Percentiles rank a stretch among this genome's conserved stretches.
These are phyloP conservation scores for Erigeron philadelphicus DNA, from an alignment of 140 eudicot genomes.

Conservation along the genomic window DNA sequence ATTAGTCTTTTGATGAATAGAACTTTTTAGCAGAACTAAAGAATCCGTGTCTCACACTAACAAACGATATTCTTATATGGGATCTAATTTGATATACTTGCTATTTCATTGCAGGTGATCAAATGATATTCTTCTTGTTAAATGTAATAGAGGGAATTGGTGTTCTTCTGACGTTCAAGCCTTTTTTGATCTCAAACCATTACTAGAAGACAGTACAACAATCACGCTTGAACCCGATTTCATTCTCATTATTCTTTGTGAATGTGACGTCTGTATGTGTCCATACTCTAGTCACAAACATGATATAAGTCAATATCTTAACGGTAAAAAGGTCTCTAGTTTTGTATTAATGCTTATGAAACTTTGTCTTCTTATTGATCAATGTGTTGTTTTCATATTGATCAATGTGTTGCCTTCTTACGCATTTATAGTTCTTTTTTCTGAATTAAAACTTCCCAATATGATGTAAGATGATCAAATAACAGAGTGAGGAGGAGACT, in stretches of 20 bases:
- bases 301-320: neutral
- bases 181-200: conserved; percentile 34
- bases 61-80: neutral
- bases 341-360: neutral
- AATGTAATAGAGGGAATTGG: conserved; percentile 37
- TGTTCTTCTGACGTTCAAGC: conserved; percentile 38
- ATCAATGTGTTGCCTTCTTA: neutral
- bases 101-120: conserved; percentile 31
- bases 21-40: too few relatives aligned
- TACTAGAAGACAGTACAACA: conserved; percentile 9
- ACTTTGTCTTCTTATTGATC: neutral
- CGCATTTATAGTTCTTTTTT: too few relatives aligned
- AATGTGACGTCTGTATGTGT: neutral
- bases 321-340: neutral
- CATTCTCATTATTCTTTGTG: neutral
- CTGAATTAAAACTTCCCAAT: too few relatives aligned
- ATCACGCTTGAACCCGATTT: neutral
- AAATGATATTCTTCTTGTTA: conserved; percentile 44
- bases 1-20: too few relatives aligned
- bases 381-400: too few relatives aligned
- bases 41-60: too few relatives aligned
- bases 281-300: neutral
- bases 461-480: too few relatives aligned
- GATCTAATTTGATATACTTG: neutral
- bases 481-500: too few relatives aligned